Conservation (phyloP, 2,329 filamentous ascomycete genomes). For the Thelonectria rubi region DNA sequence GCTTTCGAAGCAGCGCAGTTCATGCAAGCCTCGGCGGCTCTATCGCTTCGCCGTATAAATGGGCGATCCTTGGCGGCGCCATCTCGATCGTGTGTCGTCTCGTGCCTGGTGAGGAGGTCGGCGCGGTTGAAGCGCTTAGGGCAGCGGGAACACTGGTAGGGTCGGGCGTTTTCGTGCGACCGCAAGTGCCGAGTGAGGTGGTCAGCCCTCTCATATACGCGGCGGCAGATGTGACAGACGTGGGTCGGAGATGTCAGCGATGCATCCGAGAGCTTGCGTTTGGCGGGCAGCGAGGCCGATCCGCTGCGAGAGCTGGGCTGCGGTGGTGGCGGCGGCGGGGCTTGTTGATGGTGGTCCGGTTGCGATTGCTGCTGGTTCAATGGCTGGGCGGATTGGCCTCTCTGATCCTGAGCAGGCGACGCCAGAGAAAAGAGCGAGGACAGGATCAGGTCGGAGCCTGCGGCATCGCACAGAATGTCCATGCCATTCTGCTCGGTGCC, state of each 20-base stretch:
- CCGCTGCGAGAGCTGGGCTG: conserved; percentile 25
- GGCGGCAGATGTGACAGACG: conserved; percentile 42
- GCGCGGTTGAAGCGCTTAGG: conserved; percentile 42
- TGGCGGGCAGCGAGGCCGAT: conserved; percentile 31
- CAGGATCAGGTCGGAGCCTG: conserved; percentile 41
- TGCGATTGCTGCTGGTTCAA: conserved; percentile 26
- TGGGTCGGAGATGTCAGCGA: conserved; percentile 40
- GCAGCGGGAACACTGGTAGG: conserved; percentile 42
- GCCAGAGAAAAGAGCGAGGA: conserved; percentile 41
- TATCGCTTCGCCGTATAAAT: conserved; percentile 39
- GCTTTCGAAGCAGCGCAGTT: conserved; percentile 42
- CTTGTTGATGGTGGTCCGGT: conserved; percentile 29
- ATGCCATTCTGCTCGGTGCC: conserved; percentile 42
- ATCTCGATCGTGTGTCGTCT: conserved; percentile 43
- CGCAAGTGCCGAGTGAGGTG: conserved; percentile 40
- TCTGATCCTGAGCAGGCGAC: conserved; percentile 32
- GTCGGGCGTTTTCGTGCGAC: conserved; percentile 41
- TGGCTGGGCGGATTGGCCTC: conserved; percentile 9
- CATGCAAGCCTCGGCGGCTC: conserved; percentile 41
- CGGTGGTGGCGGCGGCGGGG: conserved; percentile 23
- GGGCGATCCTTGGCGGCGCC: conserved; percentile 39
- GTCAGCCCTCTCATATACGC: conserved; percentile 41
- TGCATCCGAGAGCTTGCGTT: conserved; percentile 40
- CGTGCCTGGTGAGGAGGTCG: conserved; percentile 40
- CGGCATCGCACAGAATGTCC: conserved; percentile 42